These are phyloP conservation scores for Pterulicium gracile DNA, from an alignment of 1,284 basidiomycete species.

Conservation along the genomic window DNA sequence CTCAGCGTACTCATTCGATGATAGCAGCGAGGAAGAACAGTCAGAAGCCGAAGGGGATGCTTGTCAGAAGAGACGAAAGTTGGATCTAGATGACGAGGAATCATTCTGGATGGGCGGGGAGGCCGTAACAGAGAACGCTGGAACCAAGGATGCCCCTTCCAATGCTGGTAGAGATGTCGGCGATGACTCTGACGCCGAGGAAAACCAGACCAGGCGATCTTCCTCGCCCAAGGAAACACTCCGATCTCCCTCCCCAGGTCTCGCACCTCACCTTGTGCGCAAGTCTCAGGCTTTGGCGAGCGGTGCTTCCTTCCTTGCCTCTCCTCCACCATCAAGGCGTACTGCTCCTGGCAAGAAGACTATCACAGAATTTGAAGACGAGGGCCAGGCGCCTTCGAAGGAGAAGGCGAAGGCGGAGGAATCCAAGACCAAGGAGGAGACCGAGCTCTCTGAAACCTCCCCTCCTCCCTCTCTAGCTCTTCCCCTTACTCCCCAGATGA, in stretches of 20 bases:
- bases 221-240: too few relatives aligned
- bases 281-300: conserved; percentile 10
- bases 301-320: conserved; percentile 20
- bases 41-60: conserved; percentile 12
- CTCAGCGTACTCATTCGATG: conserved; percentile 13
- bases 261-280: conserved; percentile 16
- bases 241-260: too few relatives aligned
- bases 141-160: background rate
- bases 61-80: conserved; percentile 18
- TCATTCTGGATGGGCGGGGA: conserved; percentile 20
- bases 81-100: conserved; percentile 17
- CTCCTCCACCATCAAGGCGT: conserved; percentile 25
- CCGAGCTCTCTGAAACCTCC: background rate
- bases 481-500: conserved; percentile 10
- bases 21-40: conserved; percentile 7
- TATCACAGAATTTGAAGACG: too few relatives aligned
- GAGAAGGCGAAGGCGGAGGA: background rate
- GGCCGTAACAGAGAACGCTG: background rate
- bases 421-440: background rate
- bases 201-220: conserved; percentile 7
- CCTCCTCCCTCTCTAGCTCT: conserved; percentile 14
- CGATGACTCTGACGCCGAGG: conserved; percentile 11
- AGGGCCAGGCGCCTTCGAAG: too few relatives aligned
- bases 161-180: conserved; percentile 2
- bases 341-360: conserved; percentile 8